Evolutionary conservation across 805 yeast species (phyloP), one percentile per base, ranked within the genome.

Genomic region (Candida wancherniae): DNA sequence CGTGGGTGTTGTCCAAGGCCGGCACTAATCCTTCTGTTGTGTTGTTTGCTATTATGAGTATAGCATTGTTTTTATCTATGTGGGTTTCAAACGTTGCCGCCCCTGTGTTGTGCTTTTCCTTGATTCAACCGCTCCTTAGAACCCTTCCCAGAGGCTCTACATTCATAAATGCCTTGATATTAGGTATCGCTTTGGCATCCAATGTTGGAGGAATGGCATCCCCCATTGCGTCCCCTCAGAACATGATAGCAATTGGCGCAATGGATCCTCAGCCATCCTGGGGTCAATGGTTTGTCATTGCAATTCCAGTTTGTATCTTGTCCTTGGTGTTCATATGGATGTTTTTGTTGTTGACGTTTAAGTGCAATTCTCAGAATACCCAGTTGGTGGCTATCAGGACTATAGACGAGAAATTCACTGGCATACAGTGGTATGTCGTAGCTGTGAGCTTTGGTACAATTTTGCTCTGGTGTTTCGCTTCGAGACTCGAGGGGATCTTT

Each of bases 31-130:
- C 77, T 5, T 53, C 70, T 14, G 55, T 59, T 23, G 71, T 71
- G 7, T 54, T 71, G 31, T 47, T 71, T 15, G 64, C 75, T 1
- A 62, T 71, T 35, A 71, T 71, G 75, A 55, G 63, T 21, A 73
- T 71, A 15, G 69, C 76, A 0, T 45, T 70, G 23, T 71, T 71
- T 44, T 62, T 72, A 16, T 69, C 75, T 4, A 71, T 71, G 77
- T 71, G 77, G 77, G 71, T 71, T 11, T 69, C 75, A 2, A 71
- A 71, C 36, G 77, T 71, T 26, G 77, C 77, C 3, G 73, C 76
- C 0, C 77, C 77, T 2, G 77, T 71, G 8, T 57, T 71, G 32
- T 67, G 75, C 41, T 71, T 67, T 42, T 70, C 75, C 2, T 57
- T 71, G 35, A 67, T 70, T 34, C 69, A 63, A 44, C 75, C 76